These are phyloP conservation scores for Adansonia gregorii DNA, from an alignment of 441 rosid genomes.

Conservation along the genomic window DNA sequence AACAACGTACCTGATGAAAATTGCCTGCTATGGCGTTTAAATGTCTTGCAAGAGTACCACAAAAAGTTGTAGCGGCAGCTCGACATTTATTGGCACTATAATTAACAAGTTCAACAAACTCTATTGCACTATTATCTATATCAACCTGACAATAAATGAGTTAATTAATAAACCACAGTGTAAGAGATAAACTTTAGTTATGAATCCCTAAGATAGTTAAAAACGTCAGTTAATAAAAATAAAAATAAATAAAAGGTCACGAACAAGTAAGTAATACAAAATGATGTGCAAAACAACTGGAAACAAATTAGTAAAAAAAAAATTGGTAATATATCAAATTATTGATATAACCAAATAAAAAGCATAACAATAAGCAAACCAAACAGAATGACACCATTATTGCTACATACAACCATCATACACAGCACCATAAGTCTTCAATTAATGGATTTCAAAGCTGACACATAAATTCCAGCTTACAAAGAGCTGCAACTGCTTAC, in stretches of 20 bases:
- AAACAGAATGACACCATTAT: background rate
- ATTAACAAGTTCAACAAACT: constrained; percentile 67
- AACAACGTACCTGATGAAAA: constrained; percentile 57
- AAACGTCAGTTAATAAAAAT: background rate
- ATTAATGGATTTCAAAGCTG: constrained; percentile 11
- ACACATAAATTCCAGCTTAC: constrained; percentile 7
- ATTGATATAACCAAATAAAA: background rate
- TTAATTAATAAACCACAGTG: constrained; percentile 16
- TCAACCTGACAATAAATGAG: constrained; percentile 52
- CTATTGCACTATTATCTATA: constrained; percentile 41
- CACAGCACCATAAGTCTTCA: constrained; percentile 1
- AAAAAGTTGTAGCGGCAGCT: constrained; percentile 40
- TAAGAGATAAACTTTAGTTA: constrained; percentile 12
- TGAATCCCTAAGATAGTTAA: background rate
- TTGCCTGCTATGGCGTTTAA: constrained; percentile 51
- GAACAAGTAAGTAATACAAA: constrained; percentile 2
- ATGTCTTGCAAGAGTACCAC: constrained; percentile 53
- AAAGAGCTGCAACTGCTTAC: constrained; percentile 12
- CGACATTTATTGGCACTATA: constrained; percentile 75
- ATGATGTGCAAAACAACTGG: background rate
- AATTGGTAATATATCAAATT: background rate
- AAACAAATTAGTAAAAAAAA: background rate
- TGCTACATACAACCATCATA: background rate
- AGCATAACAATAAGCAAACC: background rate
- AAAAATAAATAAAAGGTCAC: constrained; percentile 10